These are phyloP conservation scores for Capillidium heterosporum DNA, from an alignment of 371 early-diverging fungal species.

Conservation along the genomic window DNA sequence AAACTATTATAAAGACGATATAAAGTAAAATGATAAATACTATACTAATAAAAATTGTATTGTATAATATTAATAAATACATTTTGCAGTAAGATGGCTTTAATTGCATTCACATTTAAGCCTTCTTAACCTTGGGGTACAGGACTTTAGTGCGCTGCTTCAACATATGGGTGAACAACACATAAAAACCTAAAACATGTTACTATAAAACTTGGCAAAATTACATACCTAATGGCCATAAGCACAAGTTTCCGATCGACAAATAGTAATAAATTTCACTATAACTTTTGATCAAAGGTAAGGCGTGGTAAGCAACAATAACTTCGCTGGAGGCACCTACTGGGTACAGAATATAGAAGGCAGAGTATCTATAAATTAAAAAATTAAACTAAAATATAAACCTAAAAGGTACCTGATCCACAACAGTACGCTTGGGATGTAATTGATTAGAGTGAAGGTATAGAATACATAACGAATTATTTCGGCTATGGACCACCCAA, in stretches of 20 bases:
- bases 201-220: not conserved
- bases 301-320: slow-evolving; percentile 47
- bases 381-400: slow-evolving; percentile 8
- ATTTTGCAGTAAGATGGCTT: too few relatives aligned
- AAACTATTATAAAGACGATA: too few relatives aligned
- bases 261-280: slow-evolving; percentile 28
- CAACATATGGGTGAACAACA: slow-evolving; percentile 82
- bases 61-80: too few relatives aligned
- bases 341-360: slow-evolving; percentile 82
- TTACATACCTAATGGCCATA: slow-evolving; percentile 48
- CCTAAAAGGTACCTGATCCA: slow-evolving; percentile 34
- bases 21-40: too few relatives aligned
- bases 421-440: slow-evolving; percentile 28
- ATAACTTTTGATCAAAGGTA: slow-evolving; percentile 37
- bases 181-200: slow-evolving; percentile 37
- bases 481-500: slow-evolving; percentile 88
- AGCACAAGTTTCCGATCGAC: slow-evolving; percentile 27
- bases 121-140: slow-evolving; percentile 11
- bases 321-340: slow-evolving; percentile 74
- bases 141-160: slow-evolving; percentile 63
- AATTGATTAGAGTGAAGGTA: slow-evolving; percentile 37
- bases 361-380: slow-evolving; percentile 40
- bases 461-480: slow-evolving; percentile 76
- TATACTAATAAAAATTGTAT: too few relatives aligned
- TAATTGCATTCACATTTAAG: too few relatives aligned